Evolutionary conservation across 2,329 filamentous ascomycete species (phyloP).

Genomic region (Pestalotiopsis sp.): DNA sequence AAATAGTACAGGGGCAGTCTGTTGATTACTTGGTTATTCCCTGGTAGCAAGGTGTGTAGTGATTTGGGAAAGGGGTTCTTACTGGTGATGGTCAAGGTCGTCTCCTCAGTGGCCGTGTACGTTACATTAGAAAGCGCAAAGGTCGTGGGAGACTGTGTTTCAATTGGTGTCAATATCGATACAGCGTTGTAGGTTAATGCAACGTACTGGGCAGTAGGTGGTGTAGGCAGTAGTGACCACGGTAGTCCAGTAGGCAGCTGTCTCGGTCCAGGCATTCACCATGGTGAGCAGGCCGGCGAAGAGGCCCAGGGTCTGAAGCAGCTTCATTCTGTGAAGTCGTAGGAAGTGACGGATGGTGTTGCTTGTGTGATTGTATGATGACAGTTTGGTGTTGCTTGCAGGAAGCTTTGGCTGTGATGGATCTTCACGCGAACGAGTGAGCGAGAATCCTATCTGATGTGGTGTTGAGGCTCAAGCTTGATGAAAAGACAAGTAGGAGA

Average conservation of each 20-base stretch:
- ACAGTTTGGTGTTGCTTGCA: neutral
- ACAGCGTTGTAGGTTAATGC: constrained; percentile 17
- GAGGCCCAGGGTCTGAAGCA: constrained; percentile 32
- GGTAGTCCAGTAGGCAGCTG: constrained; percentile 33
- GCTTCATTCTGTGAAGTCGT: constrained; percentile 35
- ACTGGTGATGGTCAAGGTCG: constrained; percentile 47
- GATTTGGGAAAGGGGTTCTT: constrained; percentile 16
- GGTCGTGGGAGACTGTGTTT: constrained; percentile 35
- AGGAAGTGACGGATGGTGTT: constrained; percentile 4
- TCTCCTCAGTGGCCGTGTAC: constrained; percentile 42
- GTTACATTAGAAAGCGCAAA: constrained; percentile 41
- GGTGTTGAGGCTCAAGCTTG: neutral
- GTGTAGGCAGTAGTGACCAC: constrained; percentile 38
- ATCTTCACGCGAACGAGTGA: neutral
- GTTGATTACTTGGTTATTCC: constrained; percentile 23
- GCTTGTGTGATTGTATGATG: constrained; percentile 14
- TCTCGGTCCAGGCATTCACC: constrained; percentile 26
- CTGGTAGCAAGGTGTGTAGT: neutral
- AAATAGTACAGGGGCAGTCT: constrained; percentile 50
- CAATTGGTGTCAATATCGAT: neutral
- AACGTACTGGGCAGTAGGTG: constrained; percentile 43
- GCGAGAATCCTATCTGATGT: neutral
- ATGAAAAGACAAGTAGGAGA: neutral
- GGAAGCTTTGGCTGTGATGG: neutral
- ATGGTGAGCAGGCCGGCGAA: constrained; percentile 31